These are phyloP conservation scores for Trichoderma citrinoviride DNA, from an alignment of 2,329 filamentous ascomycete species.

Conservation along the genomic window DNA sequence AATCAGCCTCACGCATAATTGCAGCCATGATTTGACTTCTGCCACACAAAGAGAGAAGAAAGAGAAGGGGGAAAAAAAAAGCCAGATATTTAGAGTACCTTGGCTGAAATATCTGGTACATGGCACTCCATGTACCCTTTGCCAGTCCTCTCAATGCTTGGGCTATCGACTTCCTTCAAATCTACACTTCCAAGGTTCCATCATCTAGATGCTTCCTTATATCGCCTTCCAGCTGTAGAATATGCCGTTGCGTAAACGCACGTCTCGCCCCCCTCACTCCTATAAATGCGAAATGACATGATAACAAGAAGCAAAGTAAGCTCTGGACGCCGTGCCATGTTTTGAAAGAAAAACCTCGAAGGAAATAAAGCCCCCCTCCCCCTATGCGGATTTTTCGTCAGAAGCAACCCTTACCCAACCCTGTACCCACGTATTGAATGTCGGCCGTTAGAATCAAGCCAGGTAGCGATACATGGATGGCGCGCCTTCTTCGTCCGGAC, in stretches of 20 bases:
- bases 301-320: neutral
- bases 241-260: neutral
- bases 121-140: neutral
- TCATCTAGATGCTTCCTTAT: neutral
- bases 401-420: conserved; percentile 8
- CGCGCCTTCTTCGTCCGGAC: conserved; percentile 62
- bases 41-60: too few species aligned
- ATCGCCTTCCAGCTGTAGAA: neutral
- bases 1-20: neutral
- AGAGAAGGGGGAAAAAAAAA: too few species aligned
- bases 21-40: neutral
- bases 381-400: conserved; percentile 3
- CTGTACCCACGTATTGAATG: neutral
- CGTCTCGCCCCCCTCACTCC: neutral
- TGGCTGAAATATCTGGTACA: too few species aligned
- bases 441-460: conserved; percentile 47
- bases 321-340: conserved; percentile 20
- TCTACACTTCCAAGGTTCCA: neutral
- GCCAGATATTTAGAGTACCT: too few species aligned
- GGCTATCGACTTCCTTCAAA: neutral
- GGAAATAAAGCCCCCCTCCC: neutral
- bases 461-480: conserved; percentile 68
- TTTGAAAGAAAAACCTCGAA: neutral
- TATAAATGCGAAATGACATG: neutral
- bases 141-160: neutral